Base-by-base conservation (phyloP, 768 basidiomycete species). In the Pleurotus giganteus region DNA sequence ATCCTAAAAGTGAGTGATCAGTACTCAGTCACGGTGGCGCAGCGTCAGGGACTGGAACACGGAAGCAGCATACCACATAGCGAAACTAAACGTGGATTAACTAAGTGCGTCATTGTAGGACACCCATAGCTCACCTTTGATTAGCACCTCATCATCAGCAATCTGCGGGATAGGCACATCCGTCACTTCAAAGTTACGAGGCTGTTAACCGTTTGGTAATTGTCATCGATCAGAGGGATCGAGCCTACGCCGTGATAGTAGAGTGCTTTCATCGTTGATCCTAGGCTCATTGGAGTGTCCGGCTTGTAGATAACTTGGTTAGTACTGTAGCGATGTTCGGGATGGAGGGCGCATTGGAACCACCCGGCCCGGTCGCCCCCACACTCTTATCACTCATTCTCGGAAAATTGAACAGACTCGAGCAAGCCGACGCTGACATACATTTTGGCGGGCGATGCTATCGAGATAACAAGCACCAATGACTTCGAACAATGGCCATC, bases 131-230 rank as follows among this genome's bases (percentile, higher is more conserved):
- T 57, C 55, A 77, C 82, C 80, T 71, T 85, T 83, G 64, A 86
- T 74, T 46, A 85, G 71, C 36, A 86, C 76, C 59, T 86, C 78
- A 53, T 81, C 75, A 55, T 81, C 78, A 26, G 69, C 69, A 53
- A 83, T 76, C 54, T 77, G 58, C 26, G 83, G 83, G 36, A 85
- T 72, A 21, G 80, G 74, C 9, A 79, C 76, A 12, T 69, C 71
- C 60, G 77, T 74, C 57, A 84, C 74, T 56, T 80, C 78, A 50
- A 85, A 80, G 47, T 82, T 65, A 49, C 71, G 70, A 28, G 82
- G 74, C 79, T 80, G 21, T 15, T 42, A 13, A 28, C 13, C 15
- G 27, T 23, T 39, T 17, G 19, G 21, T n/a, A 28, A n/a, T 34
- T 23, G 23, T 27, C 26, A 28, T 21, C 47, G 36, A 17, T 28